These are phyloP conservation scores for Candida parachauliodes DNA, from an alignment of 805 yeast species.

Conservation along the genomic window DNA sequence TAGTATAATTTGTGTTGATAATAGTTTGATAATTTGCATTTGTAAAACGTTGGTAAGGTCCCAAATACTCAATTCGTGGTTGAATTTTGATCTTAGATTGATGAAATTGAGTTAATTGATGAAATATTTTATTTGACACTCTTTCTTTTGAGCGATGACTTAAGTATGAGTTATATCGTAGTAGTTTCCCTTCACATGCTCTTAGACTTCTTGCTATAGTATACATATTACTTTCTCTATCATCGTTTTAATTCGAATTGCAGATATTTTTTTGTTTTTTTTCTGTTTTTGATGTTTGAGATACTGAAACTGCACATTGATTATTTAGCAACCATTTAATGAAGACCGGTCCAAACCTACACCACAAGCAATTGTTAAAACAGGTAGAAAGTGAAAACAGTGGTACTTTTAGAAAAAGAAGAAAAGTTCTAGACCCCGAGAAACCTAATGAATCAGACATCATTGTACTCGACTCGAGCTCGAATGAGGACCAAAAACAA, in stretches of 20 bases:
- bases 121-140: constrained; percentile 6
- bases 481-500: not conserved
- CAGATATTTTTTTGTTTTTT: not conserved
- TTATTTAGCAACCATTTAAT: constrained; percentile 3
- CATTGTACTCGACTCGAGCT: not conserved
- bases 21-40: not conserved
- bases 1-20: not conserved
- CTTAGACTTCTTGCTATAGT: not conserved
- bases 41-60: constrained; percentile 1
- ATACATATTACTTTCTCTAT: constrained; percentile 1
- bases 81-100: constrained; percentile 3
- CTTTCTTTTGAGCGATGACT: constrained; percentile 8
- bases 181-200: not conserved
- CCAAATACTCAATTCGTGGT: constrained; percentile 7
- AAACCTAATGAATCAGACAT: not conserved
- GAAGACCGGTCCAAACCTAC: constrained; percentile 4
- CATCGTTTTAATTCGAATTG: constrained; percentile 1
- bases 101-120: constrained; percentile 5
- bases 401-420: constrained; percentile 7
- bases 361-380: constrained; percentile 9
- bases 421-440: not conserved
- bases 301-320: constrained; percentile 2
- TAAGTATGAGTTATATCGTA: constrained; percentile 6
- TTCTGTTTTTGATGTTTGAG: not conserved
- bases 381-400: not conserved